These are phyloP conservation scores for Dothidotthia symphoricarpi DNA, from an alignment of 2,329 filamentous ascomycete species.

Conservation along the genomic window DNA sequence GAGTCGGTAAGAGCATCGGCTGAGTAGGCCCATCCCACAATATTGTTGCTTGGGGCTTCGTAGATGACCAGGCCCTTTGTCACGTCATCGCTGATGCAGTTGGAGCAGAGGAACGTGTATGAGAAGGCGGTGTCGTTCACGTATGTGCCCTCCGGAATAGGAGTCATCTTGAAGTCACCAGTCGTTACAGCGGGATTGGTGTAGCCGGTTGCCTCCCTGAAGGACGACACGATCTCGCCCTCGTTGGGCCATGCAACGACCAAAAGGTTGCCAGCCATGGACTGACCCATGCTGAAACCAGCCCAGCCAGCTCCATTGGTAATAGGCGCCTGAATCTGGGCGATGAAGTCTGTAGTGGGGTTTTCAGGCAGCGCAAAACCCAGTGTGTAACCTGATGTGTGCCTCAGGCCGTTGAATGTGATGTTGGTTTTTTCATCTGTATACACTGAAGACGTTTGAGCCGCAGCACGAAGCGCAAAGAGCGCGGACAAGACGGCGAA, in stretches of 20 bases:
- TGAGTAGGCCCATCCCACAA: conserved; percentile 37
- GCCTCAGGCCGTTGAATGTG: conserved; percentile 33
- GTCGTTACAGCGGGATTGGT: conserved; percentile 48
- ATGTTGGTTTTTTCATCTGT: conserved; percentile 37
- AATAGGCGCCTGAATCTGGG: conserved; percentile 49
- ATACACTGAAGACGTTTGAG: conserved; percentile 27
- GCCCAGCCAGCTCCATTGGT: conserved; percentile 52
- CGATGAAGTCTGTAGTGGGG: conserved; percentile 54
- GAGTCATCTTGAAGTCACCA: conserved; percentile 43
- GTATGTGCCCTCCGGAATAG: conserved; percentile 54
- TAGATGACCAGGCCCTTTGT: conserved; percentile 23
- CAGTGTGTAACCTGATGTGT: conserved; percentile 47
- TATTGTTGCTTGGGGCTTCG: conserved; percentile 20
- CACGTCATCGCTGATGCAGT: conserved; percentile 32
- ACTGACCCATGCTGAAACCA: conserved; percentile 50
- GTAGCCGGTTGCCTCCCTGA: conserved; percentile 51
- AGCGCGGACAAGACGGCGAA: conserved; percentile 27
- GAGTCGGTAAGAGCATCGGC: conserved; percentile 25
- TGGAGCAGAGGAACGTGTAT: conserved; percentile 56
- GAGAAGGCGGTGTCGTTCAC: conserved; percentile 55
- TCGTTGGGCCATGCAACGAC: conserved; percentile 56
- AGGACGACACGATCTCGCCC: conserved; percentile 48
- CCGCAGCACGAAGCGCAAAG: conserved; percentile 24
- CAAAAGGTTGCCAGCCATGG: conserved; percentile 52
- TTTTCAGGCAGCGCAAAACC: conserved; percentile 54